Evolutionary conservation across 1,139 yeast genomes (phyloP).

Genomic region (Groenewaldozyma auringiensis): DNA sequence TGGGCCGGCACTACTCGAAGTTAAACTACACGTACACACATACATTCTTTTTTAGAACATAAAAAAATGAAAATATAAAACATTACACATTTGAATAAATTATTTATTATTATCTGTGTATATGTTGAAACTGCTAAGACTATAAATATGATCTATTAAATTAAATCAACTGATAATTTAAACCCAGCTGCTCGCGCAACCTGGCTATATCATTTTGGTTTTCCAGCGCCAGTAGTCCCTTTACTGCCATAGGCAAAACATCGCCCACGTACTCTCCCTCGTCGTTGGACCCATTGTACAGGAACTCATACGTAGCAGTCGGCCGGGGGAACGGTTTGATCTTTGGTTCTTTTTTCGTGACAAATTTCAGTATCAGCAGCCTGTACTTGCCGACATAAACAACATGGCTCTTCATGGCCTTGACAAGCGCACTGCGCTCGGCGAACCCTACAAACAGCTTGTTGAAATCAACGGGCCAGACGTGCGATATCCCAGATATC

Average conservation of each 20-base stretch:
- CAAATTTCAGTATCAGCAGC: neutral
- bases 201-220: neutral
- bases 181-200: neutral
- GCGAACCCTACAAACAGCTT: neutral
- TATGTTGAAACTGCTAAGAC: too few species aligned
- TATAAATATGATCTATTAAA: too few species aligned
- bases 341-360: neutral
- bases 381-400: neutral
- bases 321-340: neutral
- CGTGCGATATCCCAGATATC: neutral
- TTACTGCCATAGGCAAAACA: neutral
- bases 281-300: neutral
- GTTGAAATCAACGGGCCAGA: neutral
- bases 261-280: too few species aligned
- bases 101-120: neutral
- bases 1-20: conserved; percentile 32
- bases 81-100: neutral
- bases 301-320: neutral
- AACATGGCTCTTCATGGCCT: neutral
- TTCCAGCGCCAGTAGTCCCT: neutral
- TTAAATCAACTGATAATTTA: neutral
- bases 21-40: neutral
- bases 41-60: neutral
- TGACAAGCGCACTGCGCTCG: neutral
- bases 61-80: neutral